Evolutionary conservation across 352 stramenopile species (phyloP), one percentile per base, ranked within the genome.

Genomic region (Globisporangium apiculatum): DNA sequence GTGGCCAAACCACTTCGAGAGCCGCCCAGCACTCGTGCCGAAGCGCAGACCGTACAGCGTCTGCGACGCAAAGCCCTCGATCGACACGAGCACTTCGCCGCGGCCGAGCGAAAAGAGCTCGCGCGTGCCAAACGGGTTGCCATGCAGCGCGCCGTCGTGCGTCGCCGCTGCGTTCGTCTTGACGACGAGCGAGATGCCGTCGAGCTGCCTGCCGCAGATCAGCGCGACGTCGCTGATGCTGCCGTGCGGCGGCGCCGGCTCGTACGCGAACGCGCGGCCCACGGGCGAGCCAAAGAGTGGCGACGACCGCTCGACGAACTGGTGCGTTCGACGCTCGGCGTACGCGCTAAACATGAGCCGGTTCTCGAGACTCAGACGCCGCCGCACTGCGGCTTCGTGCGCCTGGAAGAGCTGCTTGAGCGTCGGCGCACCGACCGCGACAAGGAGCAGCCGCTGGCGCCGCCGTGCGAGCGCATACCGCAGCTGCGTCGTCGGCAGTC

Each of bases 1-100:
- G 35, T 86, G 73, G 12, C 79, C 82, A 60, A 84, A 92, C 82
- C 82, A 92, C 55, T 87, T 90, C 2, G 82, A 92, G n/a, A 70
- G 61, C 4, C 82, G 63, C 0, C 74, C 74, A 1, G 60, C 52
- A 46, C 65, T 89, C 12, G 82, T 90, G 15, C 67, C 71, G 40
- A 90, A 86, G 31, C 82, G 76, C 0, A 92, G 53, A 0, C 72
- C 79, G 40, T 87, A 87, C 38, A 92, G 65, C 8, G 76, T 84
- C 49, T 90, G 79, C 0, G 82, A 90, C 1, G 82, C 82, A 49
- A 86, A 90, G 5, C 82, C 79, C 58, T 92, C 82, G 40, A 92
- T 65, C 0, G 57, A 64, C 35, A 86, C 61, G 17, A 92, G 64
- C 58, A 80, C 81, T 48, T 92, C 79, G n/a, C 68, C 73, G 8